Evolutionary conservation across 139 green algal genomes (phyloP).

Genomic region (Coelastrella sp.): DNA sequence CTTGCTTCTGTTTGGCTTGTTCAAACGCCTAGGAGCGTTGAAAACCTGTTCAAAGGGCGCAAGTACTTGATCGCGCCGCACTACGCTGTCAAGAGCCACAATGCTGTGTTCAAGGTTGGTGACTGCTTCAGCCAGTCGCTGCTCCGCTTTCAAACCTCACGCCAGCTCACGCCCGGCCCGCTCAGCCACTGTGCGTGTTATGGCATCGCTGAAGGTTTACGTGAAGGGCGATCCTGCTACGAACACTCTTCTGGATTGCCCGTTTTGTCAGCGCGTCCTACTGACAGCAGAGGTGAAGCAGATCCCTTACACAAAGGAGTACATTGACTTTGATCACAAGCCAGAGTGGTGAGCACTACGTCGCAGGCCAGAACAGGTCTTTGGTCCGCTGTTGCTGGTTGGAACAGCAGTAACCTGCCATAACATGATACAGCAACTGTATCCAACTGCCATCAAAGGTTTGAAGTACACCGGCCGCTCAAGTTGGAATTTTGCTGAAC

Average conservation of each 20-base stretch:
- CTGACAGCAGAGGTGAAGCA: slow-evolving; percentile 88
- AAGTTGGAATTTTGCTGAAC: too few relatives aligned
- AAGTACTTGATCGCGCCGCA: too few relatives aligned
- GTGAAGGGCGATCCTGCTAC: slow-evolving; percentile 70
- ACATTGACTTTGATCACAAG: slow-evolving; percentile 90
- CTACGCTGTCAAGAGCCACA: background rate
- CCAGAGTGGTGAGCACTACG: slow-evolving; percentile 79
- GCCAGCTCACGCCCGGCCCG: background rate
- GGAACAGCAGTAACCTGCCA: too few relatives aligned
- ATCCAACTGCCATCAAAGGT: too few relatives aligned
- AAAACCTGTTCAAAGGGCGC: too few relatives aligned
- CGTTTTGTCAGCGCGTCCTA: slow-evolving; percentile 93
- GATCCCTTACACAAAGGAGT: slow-evolving; percentile 73
- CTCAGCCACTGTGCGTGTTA: background rate
- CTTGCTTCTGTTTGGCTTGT: too few relatives aligned
- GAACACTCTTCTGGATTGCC: slow-evolving; percentile 69
- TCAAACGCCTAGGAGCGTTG: too few relatives aligned
- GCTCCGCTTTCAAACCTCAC: background rate
- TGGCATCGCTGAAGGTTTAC: slow-evolving; percentile 49
- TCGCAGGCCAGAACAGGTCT: too few relatives aligned
- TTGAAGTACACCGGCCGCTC: too few relatives aligned
- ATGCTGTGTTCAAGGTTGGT: background rate
- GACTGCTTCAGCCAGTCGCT: background rate
- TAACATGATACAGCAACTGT: too few relatives aligned
- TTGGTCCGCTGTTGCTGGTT: too few relatives aligned